phyloP scores from a whole-genome alignment of 1,284 basidiomycete species.

The Amylostereum areolatum region DNA sequence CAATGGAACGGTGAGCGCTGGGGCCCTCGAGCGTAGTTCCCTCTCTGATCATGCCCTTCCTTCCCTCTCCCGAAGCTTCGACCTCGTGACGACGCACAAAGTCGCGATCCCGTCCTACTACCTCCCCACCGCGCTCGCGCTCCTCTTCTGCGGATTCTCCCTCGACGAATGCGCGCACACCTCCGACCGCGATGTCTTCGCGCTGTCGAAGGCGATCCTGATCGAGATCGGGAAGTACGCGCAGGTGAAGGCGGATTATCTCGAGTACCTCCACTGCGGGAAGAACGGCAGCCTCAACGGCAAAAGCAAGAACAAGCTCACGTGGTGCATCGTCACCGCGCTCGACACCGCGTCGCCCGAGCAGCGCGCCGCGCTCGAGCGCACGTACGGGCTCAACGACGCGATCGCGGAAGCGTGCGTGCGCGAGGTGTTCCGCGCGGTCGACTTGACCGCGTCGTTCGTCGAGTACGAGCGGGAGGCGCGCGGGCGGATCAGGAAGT shows the following conservation, averaged over 20 bases:
- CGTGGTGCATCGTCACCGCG: constrained; percentile 93
- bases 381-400: constrained; percentile 87
- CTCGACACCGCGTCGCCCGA: constrained; percentile 50
- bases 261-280: constrained; percentile 91
- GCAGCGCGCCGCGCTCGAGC: constrained; percentile 60
- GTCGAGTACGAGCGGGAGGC: constrained; percentile 74
- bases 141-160: constrained; percentile 76
- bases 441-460: constrained; percentile 69
- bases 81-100: constrained; percentile 95
- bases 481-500: constrained; percentile 58
- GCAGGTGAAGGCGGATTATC: constrained; percentile 97
- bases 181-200: constrained; percentile 62
- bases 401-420: constrained; percentile 56
- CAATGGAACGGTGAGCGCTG: constrained; percentile 62
- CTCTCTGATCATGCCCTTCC: neutral
- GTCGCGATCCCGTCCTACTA: constrained; percentile 99
- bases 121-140: constrained; percentile 93
- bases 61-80: constrained; percentile 54
- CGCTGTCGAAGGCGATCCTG: constrained; percentile 78
- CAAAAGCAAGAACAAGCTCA: constrained; percentile 98
- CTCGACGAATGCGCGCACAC: constrained; percentile 33
- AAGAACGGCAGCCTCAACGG: constrained; percentile 97
- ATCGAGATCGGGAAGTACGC: constrained; percentile 96
- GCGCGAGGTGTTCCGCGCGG: constrained; percentile 74
- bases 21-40: neutral